Evolutionary conservation across 805 yeast genomes (phyloP).

Genomic region (Ogataea henricii): DNA sequence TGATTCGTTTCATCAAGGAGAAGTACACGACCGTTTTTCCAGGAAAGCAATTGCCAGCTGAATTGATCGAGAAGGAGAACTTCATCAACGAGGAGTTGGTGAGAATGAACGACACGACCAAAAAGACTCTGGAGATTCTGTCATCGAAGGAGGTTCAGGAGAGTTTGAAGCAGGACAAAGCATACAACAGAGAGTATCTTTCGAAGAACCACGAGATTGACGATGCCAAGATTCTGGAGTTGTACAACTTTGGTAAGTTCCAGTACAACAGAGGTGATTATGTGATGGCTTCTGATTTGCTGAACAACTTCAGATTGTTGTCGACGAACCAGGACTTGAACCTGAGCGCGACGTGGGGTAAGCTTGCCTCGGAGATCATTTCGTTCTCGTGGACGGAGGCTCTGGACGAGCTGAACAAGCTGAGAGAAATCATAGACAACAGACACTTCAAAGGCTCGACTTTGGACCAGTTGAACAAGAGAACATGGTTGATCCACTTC

Average conservation of each 20-base stretch:
- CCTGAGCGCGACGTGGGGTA: conserved; percentile 67
- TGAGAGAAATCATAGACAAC: conserved; percentile 61
- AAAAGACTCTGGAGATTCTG: conserved; percentile 47
- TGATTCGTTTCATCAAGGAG: conserved; percentile 51
- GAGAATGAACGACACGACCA: conserved; percentile 44
- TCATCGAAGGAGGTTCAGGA: conserved; percentile 53
- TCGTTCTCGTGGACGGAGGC: conserved; percentile 55
- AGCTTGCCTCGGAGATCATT: conserved; percentile 61
- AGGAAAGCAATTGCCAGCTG: conserved; percentile 42
- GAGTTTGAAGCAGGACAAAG: conserved; percentile 55
- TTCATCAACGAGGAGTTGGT: conserved; percentile 41
- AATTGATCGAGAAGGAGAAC: conserved; percentile 41
- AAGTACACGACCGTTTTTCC: conserved; percentile 46
- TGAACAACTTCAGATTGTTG: conserved; percentile 57
- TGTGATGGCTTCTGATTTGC: conserved; percentile 56
- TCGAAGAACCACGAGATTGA: conserved; percentile 46
- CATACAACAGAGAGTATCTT: conserved; percentile 50
- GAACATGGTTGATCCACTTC: conserved; percentile 74
- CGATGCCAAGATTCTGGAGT: conserved; percentile 49
- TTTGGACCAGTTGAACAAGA: conserved; percentile 58
- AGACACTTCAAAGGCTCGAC: conserved; percentile 53
- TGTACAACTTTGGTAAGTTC: conserved; percentile 61
- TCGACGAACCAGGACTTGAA: conserved; percentile 53
- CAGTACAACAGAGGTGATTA: conserved; percentile 67
- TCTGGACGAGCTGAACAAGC: conserved; percentile 51